Evolutionary conservation across 1,284 basidiomycete species (phyloP).

Genomic region (Vanrija sp.): DNA sequence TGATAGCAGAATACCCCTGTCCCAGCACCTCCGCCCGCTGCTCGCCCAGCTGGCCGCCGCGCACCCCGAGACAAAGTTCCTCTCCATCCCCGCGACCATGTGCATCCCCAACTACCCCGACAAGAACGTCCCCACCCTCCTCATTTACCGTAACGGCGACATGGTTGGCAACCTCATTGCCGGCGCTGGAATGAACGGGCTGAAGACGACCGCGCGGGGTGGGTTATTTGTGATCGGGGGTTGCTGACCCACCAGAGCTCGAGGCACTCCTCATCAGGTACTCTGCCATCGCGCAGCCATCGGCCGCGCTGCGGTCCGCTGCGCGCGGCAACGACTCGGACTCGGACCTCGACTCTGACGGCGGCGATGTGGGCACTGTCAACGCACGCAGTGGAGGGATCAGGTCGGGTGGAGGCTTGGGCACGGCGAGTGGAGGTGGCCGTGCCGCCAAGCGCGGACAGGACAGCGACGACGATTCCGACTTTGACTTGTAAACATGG

Average conservation of each 20-base stretch:
- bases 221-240: slow-evolving; percentile 12
- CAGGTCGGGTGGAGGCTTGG: slow-evolving; percentile 30
- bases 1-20: slow-evolving; percentile 63
- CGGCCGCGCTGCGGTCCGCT: slow-evolving; percentile 19
- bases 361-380: slow-evolving; percentile 37
- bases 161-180: slow-evolving; percentile 80
- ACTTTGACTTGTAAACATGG: slow-evolving; percentile 42
- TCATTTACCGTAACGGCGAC: slow-evolving; percentile 88
- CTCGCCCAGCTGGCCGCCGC: slow-evolving; percentile 69
- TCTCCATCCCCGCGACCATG: slow-evolving; percentile 90
- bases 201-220: slow-evolving; percentile 79
- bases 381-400: slow-evolving; percentile 31
- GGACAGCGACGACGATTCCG: slow-evolving; percentile 37
- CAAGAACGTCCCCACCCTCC: slow-evolving; percentile 81
- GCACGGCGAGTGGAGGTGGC: slow-evolving; percentile 12
- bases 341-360: slow-evolving; percentile 28
- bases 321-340: slow-evolving; percentile 9
- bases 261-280: slow-evolving; percentile 42
- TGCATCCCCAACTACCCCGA: slow-evolving; percentile 97
- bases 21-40: slow-evolving; percentile 69
- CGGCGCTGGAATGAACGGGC: slow-evolving; percentile 58
- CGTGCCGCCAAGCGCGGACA: slow-evolving; percentile 13
- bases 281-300: slow-evolving; percentile 40
- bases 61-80: slow-evolving; percentile 90
- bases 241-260: slow-evolving; percentile 29